phyloP scores from a whole-genome alignment of 129 eudicot species.

The Artemisia annua region DNA sequence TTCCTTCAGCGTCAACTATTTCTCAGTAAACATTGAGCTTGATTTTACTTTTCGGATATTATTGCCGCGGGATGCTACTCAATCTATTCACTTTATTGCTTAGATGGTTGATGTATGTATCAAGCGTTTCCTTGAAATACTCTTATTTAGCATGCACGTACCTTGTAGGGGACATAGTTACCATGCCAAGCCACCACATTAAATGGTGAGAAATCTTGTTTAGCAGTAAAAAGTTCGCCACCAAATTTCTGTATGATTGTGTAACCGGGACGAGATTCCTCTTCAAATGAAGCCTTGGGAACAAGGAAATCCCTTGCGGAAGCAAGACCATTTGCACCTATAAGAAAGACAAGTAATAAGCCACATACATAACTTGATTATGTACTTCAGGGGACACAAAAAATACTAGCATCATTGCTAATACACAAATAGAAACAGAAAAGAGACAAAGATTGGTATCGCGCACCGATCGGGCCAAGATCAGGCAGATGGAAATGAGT shows the following conservation, averaged over 20 bases:
- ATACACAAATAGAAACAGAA: background rate
- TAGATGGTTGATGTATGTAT: background rate
- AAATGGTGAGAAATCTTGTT: slow-evolving; percentile 96
- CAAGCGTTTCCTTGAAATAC: background rate
- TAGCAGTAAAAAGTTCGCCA: slow-evolving; percentile 95
- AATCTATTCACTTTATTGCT: slow-evolving; percentile 5
- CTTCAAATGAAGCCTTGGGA: slow-evolving; percentile 13
- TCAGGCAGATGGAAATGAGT: slow-evolving; percentile 97
- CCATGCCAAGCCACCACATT: slow-evolving; percentile 99
- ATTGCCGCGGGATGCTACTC: background rate
- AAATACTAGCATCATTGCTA: background rate
- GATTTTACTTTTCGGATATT: background rate
- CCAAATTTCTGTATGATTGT: slow-evolving; percentile 83
- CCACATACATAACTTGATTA: slow-evolving; percentile 9
- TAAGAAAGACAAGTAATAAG: slow-evolving; percentile 1
- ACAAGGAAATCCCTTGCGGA: slow-evolving; percentile 47
- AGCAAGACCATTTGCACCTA: slow-evolving; percentile 99
- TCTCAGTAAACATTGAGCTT: background rate
- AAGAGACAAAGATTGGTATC: background rate
- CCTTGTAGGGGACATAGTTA: slow-evolving; percentile 96
- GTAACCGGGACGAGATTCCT: slow-evolving; percentile 17
- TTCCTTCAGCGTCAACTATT: background rate
- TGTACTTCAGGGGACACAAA: background rate
- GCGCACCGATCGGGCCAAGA: slow-evolving; percentile 92
- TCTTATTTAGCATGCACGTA: slow-evolving; percentile 9